Evolutionary conservation across 306 rosid species (phyloP).

Genomic region (Prunus mira): DNA sequence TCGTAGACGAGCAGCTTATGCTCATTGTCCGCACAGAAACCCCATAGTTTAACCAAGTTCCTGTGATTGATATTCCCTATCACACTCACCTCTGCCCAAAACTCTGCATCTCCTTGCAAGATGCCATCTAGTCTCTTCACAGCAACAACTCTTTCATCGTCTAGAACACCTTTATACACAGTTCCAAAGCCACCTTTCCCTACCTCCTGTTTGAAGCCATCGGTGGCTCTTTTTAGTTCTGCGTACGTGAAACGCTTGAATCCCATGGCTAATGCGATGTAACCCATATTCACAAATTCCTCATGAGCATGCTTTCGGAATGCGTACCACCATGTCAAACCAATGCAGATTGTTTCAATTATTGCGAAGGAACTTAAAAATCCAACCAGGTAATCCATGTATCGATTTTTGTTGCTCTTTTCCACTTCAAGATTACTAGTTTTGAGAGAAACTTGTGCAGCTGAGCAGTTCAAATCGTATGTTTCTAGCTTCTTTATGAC

Average conservation of each 20-base stretch:
- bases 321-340: slow-evolving; percentile 30
- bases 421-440: not conserved
- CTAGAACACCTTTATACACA: slow-evolving; percentile 37
- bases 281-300: slow-evolving; percentile 32
- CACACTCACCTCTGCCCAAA: slow-evolving; percentile 47
- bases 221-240: slow-evolving; percentile 33
- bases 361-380: slow-evolving; percentile 21
- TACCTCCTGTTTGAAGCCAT: slow-evolving; percentile 27
- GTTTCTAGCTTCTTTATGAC: not conserved
- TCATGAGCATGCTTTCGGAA: slow-evolving; percentile 26
- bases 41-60: slow-evolving; percentile 43
- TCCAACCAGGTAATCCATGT: slow-evolving; percentile 23
- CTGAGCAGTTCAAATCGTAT: slow-evolving; percentile 23
- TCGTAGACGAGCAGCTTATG: slow-evolving; percentile 43
- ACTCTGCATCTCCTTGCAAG: slow-evolving; percentile 40
- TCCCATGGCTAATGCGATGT: slow-evolving; percentile 31
- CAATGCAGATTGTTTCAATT: slow-evolving; percentile 25
- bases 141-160: slow-evolving; percentile 34
- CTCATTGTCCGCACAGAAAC: slow-evolving; percentile 35
- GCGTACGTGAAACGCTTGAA: slow-evolving; percentile 27
- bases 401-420: slow-evolving; percentile 6
- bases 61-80: slow-evolving; percentile 41
- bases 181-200: slow-evolving; percentile 39
- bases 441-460: slow-evolving; percentile 2
- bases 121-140: slow-evolving; percentile 47